phyloP scores from a whole-genome alignment of 768 basidiomycete species.

The Lactarius psammicola region DNA sequence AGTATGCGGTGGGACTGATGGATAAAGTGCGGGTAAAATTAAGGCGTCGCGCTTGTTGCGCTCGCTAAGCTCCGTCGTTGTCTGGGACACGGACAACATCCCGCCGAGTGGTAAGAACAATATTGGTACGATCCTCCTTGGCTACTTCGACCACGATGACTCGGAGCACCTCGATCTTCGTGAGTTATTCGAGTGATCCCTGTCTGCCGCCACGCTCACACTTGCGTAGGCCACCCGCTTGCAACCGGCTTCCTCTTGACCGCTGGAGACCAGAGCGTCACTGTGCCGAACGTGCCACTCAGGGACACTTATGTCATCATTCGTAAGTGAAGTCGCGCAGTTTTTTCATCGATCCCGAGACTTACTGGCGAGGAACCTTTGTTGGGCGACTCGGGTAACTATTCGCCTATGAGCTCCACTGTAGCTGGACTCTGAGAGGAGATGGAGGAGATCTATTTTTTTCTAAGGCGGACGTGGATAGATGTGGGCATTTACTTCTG shows the following conservation, averaged over 20 bases:
- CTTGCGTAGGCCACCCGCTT: no score
- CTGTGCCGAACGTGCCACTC: neutral
- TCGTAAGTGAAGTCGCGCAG: slow-evolving; percentile 10
- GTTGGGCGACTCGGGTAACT: no score
- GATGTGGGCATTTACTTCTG: slow-evolving; percentile 6
- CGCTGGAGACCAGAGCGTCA: neutral
- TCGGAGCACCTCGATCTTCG: slow-evolving; percentile 21
- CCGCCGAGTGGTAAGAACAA: neutral
- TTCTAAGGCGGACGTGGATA: slow-evolving; percentile 1
- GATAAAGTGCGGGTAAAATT: no score
- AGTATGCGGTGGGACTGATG: no score
- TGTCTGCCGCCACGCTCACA: no score
- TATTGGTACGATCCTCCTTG: slow-evolving; percentile 16
- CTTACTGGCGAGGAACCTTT: slow-evolving; percentile 5
- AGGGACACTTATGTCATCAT: slow-evolving; percentile 9
- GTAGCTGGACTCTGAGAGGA: neutral
- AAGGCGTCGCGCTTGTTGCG: no score
- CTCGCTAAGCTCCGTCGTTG: no score
- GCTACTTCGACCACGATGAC: neutral
- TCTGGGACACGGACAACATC: slow-evolving; percentile 14
- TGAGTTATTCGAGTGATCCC: no score
- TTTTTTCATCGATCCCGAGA: neutral
- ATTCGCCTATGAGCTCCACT: no score
- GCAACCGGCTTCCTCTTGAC: no score
- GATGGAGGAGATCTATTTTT: neutral